Base-by-base conservation (phyloP, 2,329 filamentous ascomycete species). In the Dendrostoma leiphaemia region DNA sequence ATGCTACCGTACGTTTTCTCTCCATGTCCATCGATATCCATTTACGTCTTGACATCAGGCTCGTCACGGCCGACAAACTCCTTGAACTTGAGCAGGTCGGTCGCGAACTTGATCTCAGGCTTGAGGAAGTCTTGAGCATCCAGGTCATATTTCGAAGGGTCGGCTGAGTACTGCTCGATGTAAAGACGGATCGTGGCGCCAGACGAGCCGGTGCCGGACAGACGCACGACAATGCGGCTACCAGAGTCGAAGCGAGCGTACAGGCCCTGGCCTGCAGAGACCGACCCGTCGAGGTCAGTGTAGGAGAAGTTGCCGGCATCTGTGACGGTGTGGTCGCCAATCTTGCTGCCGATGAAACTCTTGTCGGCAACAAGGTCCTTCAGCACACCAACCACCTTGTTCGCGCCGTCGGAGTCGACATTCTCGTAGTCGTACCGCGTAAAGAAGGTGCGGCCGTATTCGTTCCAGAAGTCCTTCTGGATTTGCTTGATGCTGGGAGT, bases 401-500 rank as follows among this genome's bases (percentile, higher is more conserved):
- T 89, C 60, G 94, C 94, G 37, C 90, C 92, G 8, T 93, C 91
- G 44, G 86, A 88, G 76, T 96, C 91, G 61, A 96, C 91, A 63
- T 95, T 84, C 76, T 99, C 94, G 75, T 96, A 99, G 75, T 99
- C 94, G 75, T 97, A 97, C 60, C 94, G 90, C 40, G 94, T 99
- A 83, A 99, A 99, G 81, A 97, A 99, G 29, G 92, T 97, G 56
- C 94, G 91, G 66, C 94, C 94, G 72, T 99, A 99, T 54, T 85
- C 90, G 66, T 84, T 83, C 94, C 94, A 99, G 83, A 99, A 97
- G 70, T 97, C 91, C 66, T 91, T 85, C 77, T 99, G 94, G 71
- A 99, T 97, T 73, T 92, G 88, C 68, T 89, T 89, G 74, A 99
- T 97, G 75, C 90, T 96, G 48, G 93, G 92, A 3, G 88, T 91